Base-by-base conservation (phyloP, 169 alveolate species). In the Plasmodium relictum region DNA sequence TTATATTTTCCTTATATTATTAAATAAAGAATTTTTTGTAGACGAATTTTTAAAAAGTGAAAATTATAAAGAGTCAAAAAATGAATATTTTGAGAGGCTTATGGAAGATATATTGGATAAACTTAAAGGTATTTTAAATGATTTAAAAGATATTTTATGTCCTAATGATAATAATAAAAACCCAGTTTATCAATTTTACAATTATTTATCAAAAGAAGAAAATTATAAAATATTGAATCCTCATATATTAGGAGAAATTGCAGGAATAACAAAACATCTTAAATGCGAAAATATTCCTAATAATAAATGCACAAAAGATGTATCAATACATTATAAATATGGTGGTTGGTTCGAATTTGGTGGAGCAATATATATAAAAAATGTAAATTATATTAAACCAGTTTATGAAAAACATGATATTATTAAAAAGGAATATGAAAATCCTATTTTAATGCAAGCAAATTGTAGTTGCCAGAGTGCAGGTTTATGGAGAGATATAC, bases 261-360 rank as follows among this genome's bases (percentile, higher is more conserved):
- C 91, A 3, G 91, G 91, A 0, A 83, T 83, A 5, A 83, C 91
- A 0, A 66, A 83, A 42, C 86, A 83, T 31, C 22, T 83, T 18
- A 83, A 70, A 42, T 83, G 91, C 9, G 86, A 48, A 18, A 16
- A 83, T 8, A 3, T 14, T 1, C 4, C 44, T 6, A 12, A 83
- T 20, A 20, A 7, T 16, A 68, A n/a, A 54, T 70, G 91, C 41
- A 20, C 26, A 6, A 63, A 78, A n/a, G 73, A 83, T 62, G 16
- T 83, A 1, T 83, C 91, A 2, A 39, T 83, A 2, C 91, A 83
- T 69, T 22, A 83, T 41, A 83, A 83, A 42, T 83, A 83, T 56
- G 91, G 91, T 10, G 91, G 91, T 1, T 83, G 91, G 91, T 83
- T 83, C 31, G 91, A 83, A 70, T 83, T 83, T 16, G 91, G 86